Evolutionary conservation across 805 yeast genomes (phyloP), one percentile per base, ranked within the genome.

Genomic region (Ogataea ramenticola): DNA sequence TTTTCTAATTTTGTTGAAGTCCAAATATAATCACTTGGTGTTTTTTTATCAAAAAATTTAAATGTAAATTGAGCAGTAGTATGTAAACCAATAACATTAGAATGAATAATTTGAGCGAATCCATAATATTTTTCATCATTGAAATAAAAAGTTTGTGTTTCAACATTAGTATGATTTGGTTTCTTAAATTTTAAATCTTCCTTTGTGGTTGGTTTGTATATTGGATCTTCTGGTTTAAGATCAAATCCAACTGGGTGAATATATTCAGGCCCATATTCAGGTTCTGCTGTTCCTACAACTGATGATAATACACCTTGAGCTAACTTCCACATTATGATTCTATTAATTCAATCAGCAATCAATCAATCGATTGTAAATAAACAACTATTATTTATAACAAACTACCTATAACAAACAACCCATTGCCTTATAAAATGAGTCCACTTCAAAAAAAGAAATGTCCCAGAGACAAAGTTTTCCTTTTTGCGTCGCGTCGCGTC

Each of bases 251-350:
- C 79, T n/a, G 97, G 77, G 57, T 84, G 91, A 52, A 93, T 86
- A 35, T 95, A 95, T 41, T 84, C 96, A 35, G 83, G 75, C 43
- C 99, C 99, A 57, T 93, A 93, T 60, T 85, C 96, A 22, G 99
- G 99, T 64, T 93, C 99, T 2, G 96, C 96, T 12, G 95, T 79
- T 44, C 99, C 99, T 6, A 97, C 91, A 39, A 89, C 93, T 6
- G 95, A 93, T n/a, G 97, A 86, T n/a, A 60, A 43, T 15, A 65
- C 66, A 4, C 61, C 51, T 46, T 62, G 66, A 39, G 61, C 62
- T 43, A 61, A 43, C 44, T 60, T 62, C 66, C 66, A 62, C 66
- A 62, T 62, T 9, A 20, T 16, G n/a, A n/a, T n/a, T n/a, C n/a
- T n/a, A n/a, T n/a, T n/a, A n/a, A n/a, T n/a, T n/a, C n/a, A n/a